A percentile compares a stretch with the other conserved stretches of the same genome.
Evolutionary conservation across 345 rosid genomes (phyloP).

Genomic region (Citrus sp.): DNA sequence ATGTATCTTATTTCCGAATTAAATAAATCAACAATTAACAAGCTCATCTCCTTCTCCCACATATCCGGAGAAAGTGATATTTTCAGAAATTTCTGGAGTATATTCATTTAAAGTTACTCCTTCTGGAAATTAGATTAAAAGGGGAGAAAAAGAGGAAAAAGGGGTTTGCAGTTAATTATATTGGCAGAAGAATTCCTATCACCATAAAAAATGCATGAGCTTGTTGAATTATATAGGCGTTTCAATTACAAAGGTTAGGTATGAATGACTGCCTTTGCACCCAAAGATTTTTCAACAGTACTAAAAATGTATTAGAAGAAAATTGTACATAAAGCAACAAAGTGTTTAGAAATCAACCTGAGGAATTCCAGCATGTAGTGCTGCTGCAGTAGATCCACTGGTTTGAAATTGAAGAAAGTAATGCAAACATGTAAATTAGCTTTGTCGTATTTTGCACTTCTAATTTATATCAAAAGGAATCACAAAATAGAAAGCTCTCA

Average conservation of each 20-base stretch:
- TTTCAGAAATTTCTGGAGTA: neutral
- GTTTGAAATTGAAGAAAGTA: conserved; percentile 9
- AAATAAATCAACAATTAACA: neutral
- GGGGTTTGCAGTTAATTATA: neutral
- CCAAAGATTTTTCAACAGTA: neutral
- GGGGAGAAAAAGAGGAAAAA: neutral
- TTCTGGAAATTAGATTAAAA: neutral
- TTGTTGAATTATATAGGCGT: neutral
- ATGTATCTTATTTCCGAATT: neutral
- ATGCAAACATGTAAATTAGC: conserved; percentile 19
- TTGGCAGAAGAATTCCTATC: neutral
- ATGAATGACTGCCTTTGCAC: neutral
- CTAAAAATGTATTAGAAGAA: neutral
- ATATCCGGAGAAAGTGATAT: neutral
- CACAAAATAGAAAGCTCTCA: conserved; percentile 15
- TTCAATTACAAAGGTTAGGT: neutral
- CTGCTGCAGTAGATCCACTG: conserved; percentile 93
- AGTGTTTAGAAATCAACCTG: conserved; percentile 48
- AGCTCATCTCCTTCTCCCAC: neutral
- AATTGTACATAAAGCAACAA: neutral
- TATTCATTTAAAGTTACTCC: neutral
- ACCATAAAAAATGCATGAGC: neutral
- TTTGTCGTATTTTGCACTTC: neutral
- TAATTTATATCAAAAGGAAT: conserved; percentile 11
- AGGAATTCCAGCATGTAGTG: conserved; percentile 71